phyloP scores from a whole-genome alignment of 139 green algal genomes.

The Pycnococcus provasolii region DNA sequence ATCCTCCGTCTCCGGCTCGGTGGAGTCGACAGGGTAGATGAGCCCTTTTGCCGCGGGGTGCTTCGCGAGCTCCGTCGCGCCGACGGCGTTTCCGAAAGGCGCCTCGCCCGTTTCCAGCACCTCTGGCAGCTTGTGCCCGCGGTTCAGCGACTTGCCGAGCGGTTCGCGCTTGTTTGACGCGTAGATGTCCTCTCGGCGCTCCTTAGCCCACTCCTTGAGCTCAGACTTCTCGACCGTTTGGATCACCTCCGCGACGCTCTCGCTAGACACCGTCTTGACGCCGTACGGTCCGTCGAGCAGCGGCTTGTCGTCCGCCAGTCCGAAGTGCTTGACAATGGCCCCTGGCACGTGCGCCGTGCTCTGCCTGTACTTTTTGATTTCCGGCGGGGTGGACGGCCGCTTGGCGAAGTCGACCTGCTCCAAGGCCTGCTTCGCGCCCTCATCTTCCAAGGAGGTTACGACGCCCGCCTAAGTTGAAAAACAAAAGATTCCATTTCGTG shows the following conservation, averaged over 20 bases:
- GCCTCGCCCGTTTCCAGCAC: slow-evolving; percentile 35
- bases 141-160: slow-evolving; percentile 39
- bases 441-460: not conserved
- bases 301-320: slow-evolving; percentile 33
- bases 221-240: slow-evolving; percentile 40
- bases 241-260: slow-evolving; percentile 42
- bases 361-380: slow-evolving; percentile 49
- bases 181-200: slow-evolving; percentile 50
- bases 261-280: slow-evolving; percentile 24
- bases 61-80: not conserved
- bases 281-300: slow-evolving; percentile 37
- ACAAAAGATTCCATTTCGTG: no score
- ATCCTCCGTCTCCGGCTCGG: not conserved
- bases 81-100: slow-evolving; percentile 35
- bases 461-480: not conserved
- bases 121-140: slow-evolving; percentile 48
- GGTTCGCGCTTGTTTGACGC: slow-evolving; percentile 47
- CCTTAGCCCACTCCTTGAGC: slow-evolving; percentile 46
- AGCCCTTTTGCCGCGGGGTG: slow-evolving; percentile 5
- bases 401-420: not conserved
- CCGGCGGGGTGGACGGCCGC: slow-evolving; percentile 39
- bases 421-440: not conserved
- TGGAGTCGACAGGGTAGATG: slow-evolving; percentile 14
- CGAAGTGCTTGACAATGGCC: slow-evolving; percentile 44
- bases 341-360: slow-evolving; percentile 51